These are phyloP conservation scores for Fallopia convolvulus DNA, from an alignment of 148 eudicot species.

Conservation along the genomic window DNA sequence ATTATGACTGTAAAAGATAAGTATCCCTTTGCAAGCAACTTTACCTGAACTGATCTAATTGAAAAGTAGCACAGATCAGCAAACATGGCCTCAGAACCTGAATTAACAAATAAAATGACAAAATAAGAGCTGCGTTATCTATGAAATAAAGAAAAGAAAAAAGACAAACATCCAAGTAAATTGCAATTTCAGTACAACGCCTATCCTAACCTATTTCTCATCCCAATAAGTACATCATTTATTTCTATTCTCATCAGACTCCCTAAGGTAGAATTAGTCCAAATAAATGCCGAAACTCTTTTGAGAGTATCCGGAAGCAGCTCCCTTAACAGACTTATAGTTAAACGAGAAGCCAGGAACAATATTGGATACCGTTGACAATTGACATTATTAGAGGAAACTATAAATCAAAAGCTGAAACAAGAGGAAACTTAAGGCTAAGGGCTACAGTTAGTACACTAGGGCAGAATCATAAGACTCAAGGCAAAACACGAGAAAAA, in stretches of 20 bases:
- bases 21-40: not conserved
- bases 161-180: not conserved
- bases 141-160: not conserved
- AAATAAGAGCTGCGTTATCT: not conserved
- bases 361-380: not conserved
- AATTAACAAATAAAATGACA: constrained; percentile 6
- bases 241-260: not conserved
- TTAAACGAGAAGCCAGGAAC: not conserved
- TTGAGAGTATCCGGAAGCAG: not conserved
- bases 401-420: not conserved
- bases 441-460: not conserved
- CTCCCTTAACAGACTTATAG: not conserved
- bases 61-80: constrained; percentile 98
- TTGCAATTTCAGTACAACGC: not conserved
- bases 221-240: not conserved
- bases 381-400: not conserved
- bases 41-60: constrained; percentile 95
- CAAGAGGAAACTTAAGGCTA: not conserved
- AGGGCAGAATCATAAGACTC: not conserved
- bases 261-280: not conserved
- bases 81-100: constrained; percentile 99
- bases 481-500: not conserved
- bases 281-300: not conserved
- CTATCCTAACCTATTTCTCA: not conserved
- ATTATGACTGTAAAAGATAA: constrained; percentile 8